Evolutionary conservation across 805 yeast species (phyloP).

Genomic region (Dipodascus albidus): DNA sequence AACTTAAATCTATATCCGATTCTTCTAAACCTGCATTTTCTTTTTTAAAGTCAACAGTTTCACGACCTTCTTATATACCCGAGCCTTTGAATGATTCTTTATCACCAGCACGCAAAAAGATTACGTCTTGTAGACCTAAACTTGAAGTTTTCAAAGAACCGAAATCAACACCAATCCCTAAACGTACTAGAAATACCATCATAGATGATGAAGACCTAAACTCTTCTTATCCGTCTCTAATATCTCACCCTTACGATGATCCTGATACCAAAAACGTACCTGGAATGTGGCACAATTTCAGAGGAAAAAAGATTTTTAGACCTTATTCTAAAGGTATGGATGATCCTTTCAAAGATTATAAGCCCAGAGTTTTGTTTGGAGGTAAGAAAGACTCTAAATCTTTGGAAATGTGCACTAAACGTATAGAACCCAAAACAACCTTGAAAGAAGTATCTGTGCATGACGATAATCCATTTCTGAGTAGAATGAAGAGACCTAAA

Average conservation of each 20-base stretch:
- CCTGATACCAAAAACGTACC: slow-evolving; percentile 12
- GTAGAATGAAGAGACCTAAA: not conserved
- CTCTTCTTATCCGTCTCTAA: not conserved
- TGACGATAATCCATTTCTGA: not conserved
- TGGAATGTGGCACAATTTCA: slow-evolving; percentile 29
- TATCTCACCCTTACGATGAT: slow-evolving; percentile 11
- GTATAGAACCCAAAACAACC: not conserved
- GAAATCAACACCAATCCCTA: not conserved
- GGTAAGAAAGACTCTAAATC: not conserved
- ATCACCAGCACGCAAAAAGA: not conserved
- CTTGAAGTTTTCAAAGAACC: not conserved
- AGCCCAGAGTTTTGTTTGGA: not conserved
- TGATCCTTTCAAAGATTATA: not conserved
- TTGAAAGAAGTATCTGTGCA: not conserved
- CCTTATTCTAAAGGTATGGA: slow-evolving; percentile 18
- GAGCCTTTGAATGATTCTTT: not conserved
- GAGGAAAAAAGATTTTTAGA: slow-evolving; percentile 28
- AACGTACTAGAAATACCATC: not conserved
- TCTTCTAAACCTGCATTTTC: too few species aligned
- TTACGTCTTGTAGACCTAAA: not conserved
- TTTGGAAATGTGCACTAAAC: not conserved
- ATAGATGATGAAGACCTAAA: not conserved
- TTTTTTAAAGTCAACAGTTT: not conserved
- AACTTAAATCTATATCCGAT: not conserved
- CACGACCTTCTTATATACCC: not conserved